phyloP scores from a whole-genome alignment of 441 rosid species.

The Raphanus hybrid region DNA sequence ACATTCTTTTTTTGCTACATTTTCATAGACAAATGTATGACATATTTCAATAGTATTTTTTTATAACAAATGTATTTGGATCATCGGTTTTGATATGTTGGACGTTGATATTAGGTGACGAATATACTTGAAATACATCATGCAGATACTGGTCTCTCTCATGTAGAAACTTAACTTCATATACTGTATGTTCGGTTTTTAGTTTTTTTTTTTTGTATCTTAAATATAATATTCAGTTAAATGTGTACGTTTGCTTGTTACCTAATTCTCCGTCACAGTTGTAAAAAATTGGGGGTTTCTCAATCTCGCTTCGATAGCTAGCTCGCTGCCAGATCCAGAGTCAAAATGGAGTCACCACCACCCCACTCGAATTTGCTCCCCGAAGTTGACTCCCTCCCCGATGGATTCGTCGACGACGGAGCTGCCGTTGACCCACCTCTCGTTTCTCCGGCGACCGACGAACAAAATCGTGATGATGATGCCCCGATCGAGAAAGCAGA shows the following conservation, averaged over 20 bases:
- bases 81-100: no score
- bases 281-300: neutral
- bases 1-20: no score
- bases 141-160: no score
- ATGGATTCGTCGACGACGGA: conserved; percentile 91
- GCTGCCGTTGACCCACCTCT: conserved; percentile 53
- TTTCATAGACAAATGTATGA: no score
- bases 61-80: no score
- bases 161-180: no score
- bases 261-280: conserved; percentile 7
- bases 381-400: conserved; percentile 88
- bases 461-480: conserved; percentile 39
- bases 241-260: no score
- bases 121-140: no score
- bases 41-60: no score
- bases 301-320: conserved; percentile 2
- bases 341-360: conserved; percentile 63
- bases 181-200: no score
- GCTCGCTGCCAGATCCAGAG: conserved; percentile 33
- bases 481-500: conserved; percentile 51
- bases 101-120: no score
- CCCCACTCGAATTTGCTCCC: conserved; percentile 72
- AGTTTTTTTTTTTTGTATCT: no score
- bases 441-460: conserved; percentile 46
- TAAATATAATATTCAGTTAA: neutral